Evolutionary conservation across 2,329 filamentous ascomycete species (phyloP).

Genomic region (Penicillium frequentans): DNA sequence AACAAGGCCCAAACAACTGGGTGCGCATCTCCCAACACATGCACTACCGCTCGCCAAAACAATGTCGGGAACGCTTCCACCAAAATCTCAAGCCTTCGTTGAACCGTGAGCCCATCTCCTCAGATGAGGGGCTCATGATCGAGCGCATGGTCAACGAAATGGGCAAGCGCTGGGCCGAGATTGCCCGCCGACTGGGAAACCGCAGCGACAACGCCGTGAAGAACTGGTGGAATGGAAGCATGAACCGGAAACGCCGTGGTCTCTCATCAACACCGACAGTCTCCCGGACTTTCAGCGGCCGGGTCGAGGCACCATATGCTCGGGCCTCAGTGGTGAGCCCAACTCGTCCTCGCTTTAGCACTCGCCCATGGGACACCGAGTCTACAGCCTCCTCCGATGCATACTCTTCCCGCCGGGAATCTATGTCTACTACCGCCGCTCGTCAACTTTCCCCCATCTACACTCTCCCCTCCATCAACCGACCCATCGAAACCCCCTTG

Average conservation of each 20-base stretch:
- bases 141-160: constrained; percentile 73
- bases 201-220: constrained; percentile 95
- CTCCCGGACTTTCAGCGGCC: constrained; percentile 37
- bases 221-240: constrained; percentile 96
- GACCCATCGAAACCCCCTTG: constrained; percentile 55
- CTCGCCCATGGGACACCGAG: constrained; percentile 23
- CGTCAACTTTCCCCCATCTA: constrained; percentile 40
- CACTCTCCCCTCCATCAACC: constrained; percentile 39
- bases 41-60: constrained; percentile 79
- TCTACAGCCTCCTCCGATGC: constrained; percentile 16
- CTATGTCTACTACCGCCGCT: constrained; percentile 16
- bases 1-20: constrained; percentile 82
- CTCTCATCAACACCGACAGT: constrained; percentile 33
- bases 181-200: constrained; percentile 75
- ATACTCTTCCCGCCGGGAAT: constrained; percentile 25
- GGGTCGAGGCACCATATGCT: constrained; percentile 41
- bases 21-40: constrained; percentile 78
- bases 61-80: constrained; percentile 91
- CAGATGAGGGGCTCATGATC: constrained; percentile 70
- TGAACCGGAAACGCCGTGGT: constrained; percentile 71
- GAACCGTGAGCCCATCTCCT: constrained; percentile 71
- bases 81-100: constrained; percentile 82
- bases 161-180: constrained; percentile 91
- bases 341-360: constrained; percentile 29
- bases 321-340: constrained; percentile 33